phyloP scores from a whole-genome alignment of 345 rosid genomes.

The Trapa incisa region DNA sequence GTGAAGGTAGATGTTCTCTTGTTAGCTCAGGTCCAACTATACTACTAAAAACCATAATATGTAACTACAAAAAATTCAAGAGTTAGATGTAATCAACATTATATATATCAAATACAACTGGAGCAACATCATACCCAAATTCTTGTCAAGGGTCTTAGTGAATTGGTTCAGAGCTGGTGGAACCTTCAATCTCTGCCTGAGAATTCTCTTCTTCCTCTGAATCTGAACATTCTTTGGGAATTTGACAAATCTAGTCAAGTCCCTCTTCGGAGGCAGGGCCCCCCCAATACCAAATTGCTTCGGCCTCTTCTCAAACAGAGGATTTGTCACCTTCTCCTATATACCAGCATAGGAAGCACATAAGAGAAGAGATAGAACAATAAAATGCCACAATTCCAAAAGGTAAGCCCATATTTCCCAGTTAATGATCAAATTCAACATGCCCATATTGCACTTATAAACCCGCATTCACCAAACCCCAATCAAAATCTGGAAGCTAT shows the following conservation, averaged over 20 bases:
- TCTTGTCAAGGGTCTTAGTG: conserved; percentile 88
- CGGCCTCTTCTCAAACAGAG: conserved; percentile 66
- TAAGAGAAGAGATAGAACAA: background rate
- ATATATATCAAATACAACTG: background rate
- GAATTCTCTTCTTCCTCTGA: conserved; percentile 72
- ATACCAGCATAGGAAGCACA: background rate
- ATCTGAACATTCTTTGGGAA: conserved; percentile 62
- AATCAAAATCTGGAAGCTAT: background rate
- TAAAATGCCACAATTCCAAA: background rate
- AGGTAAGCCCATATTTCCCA: no score
- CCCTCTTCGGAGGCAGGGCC: conserved; percentile 81
- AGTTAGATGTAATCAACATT: background rate
- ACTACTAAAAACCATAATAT: background rate
- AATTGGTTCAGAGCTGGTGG: conserved; percentile 82
- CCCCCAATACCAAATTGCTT: conserved; percentile 88
- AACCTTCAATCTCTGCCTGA: conserved; percentile 77
- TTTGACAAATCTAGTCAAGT: conserved; percentile 55
- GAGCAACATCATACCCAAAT: conserved; percentile 35
- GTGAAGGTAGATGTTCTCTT: background rate
- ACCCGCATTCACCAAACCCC: background rate
- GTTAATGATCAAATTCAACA: no score
- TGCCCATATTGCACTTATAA: no score
- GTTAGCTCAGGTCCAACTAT: background rate
- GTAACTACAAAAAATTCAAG: background rate
- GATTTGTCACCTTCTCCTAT: conserved; percentile 59